Percentiles rank a stretch among this genome's conserved stretches.
These are phyloP conservation scores for Persicaria tinctoria DNA, from an alignment of 148 eudicot genomes.

Conservation along the genomic window DNA sequence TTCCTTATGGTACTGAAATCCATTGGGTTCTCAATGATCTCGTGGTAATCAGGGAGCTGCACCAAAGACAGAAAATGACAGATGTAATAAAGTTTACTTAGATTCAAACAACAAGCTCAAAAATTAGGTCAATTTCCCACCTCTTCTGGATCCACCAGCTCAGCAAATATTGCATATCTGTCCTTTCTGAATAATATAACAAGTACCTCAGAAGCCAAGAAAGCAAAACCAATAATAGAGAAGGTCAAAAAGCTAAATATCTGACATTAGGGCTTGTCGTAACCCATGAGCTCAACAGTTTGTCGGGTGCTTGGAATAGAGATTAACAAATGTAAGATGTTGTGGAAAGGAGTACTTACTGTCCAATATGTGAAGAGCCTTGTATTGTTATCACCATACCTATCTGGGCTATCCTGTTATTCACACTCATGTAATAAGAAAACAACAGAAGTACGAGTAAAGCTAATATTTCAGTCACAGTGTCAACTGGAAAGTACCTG, in stretches of 20 bases:
- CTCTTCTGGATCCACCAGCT: conserved; percentile 88
- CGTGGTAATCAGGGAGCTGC: conserved; percentile 89
- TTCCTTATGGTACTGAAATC: conserved; percentile 78
- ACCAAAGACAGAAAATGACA: conserved; percentile 17
- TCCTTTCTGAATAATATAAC: conserved; percentile 58
- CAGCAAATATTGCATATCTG: conserved; percentile 76
- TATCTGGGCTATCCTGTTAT: conserved; percentile 88
- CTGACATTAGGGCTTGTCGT: not conserved
- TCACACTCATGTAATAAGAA: not conserved
- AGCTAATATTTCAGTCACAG: not conserved
- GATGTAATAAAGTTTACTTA: not conserved
- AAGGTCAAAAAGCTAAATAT: not conserved
- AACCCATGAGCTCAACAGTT: conserved; percentile 3
- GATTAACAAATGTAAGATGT: not conserved
- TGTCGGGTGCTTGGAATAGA: not conserved
- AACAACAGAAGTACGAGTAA: not conserved
- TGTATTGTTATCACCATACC: conserved; percentile 97
- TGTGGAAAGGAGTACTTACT: conserved; percentile 33
- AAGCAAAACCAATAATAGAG: conserved; percentile 11
- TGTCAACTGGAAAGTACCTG: conserved; percentile 42
- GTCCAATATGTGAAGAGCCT: conserved; percentile 98
- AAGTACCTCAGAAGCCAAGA: conserved; percentile 18
- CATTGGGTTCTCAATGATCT: conserved; percentile 68
- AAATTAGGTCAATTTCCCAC: conserved; percentile 22
- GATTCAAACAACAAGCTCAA: not conserved